These are phyloP conservation scores for Williopsis jadinii DNA, from an alignment of 1,139 yeast genomes.

Conservation along the genomic window DNA sequence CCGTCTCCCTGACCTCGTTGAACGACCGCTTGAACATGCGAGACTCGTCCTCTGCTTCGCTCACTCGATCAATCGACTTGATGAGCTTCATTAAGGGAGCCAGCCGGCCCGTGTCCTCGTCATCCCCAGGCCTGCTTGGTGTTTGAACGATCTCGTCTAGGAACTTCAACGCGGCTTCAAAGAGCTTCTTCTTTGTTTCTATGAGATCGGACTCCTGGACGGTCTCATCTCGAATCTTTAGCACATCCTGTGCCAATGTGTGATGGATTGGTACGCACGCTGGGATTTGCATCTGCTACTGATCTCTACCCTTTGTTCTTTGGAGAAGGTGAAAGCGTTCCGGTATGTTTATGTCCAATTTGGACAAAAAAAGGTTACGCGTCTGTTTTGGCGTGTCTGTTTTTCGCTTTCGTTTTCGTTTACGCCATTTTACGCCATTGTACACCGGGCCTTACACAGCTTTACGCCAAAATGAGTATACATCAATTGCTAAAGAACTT, in stretches of 20 bases:
- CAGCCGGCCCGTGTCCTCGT: slow-evolving; percentile 4
- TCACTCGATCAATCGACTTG: neutral
- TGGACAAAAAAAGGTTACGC: no score
- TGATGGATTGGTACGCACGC: slow-evolving; percentile 11
- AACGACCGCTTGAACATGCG: no score
- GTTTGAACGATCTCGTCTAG: slow-evolving; percentile 10
- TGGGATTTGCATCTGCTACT: slow-evolving; percentile 8
- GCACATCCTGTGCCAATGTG: slow-evolving; percentile 2
- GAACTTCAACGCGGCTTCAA: slow-evolving; percentile 11
- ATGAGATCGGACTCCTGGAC: slow-evolving; percentile 3
- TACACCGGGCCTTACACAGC: no score
- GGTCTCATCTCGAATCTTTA: slow-evolving; percentile 4
- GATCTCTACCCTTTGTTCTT: neutral
- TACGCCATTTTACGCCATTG: no score
- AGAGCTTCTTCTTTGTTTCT: slow-evolving; percentile 8
- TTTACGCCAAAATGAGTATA: neutral
- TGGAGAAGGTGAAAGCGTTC: neutral
- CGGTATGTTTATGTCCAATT: no score
- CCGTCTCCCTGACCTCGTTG: neutral
- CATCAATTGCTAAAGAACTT: slow-evolving; percentile 39
- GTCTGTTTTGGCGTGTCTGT: no score
- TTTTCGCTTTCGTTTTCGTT: no score
- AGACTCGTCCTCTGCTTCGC: no score
- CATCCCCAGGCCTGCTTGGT: slow-evolving; percentile 1
- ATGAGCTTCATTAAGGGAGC: slow-evolving; percentile 6